phyloP scores from a whole-genome alignment of 2,329 filamentous ascomycete genomes.

The Aureobasidium pullulans region DNA sequence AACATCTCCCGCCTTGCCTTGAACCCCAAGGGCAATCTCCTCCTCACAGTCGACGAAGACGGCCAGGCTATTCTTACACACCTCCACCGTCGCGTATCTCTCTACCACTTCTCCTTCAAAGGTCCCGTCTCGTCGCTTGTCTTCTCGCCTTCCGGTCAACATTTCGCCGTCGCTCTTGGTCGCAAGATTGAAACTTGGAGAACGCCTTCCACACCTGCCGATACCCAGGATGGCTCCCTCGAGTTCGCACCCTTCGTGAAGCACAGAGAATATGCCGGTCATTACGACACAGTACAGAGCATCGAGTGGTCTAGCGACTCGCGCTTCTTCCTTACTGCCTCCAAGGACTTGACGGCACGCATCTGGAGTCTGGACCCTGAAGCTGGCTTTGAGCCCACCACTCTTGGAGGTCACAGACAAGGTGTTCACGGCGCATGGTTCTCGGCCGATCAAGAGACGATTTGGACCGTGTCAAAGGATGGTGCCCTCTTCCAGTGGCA shows the following conservation, averaged over 20 bases:
- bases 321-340: slow-evolving; percentile 85
- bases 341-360: slow-evolving; percentile 83
- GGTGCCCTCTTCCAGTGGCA: slow-evolving; percentile 95
- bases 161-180: slow-evolving; percentile 85
- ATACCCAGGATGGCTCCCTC: slow-evolving; percentile 69
- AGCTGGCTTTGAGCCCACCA: slow-evolving; percentile 82
- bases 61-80: slow-evolving; percentile 91
- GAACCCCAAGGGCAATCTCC: slow-evolving; percentile 81
- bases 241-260: slow-evolving; percentile 93
- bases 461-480: slow-evolving; percentile 94
- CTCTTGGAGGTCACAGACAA: slow-evolving; percentile 84
- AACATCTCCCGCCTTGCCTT: slow-evolving; percentile 87
- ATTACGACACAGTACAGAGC: slow-evolving; percentile 78
- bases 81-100: slow-evolving; percentile 71
- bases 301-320: slow-evolving; percentile 97
- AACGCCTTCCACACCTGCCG: slow-evolving; percentile 73
- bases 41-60: slow-evolving; percentile 90
- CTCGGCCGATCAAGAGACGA: slow-evolving; percentile 85
- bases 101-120: slow-evolving; percentile 95
- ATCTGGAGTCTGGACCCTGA: slow-evolving; percentile 92
- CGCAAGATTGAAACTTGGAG: slow-evolving; percentile 92
- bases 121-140: slow-evolving; percentile 72
- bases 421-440: slow-evolving; percentile 94
- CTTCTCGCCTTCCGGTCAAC: slow-evolving; percentile 83
- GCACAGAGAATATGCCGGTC: slow-evolving; percentile 76